Evolutionary conservation across 352 stramenopile genomes (phyloP), one percentile per base, ranked within the genome.

Genomic region (Phytophthora agathidicida): DNA sequence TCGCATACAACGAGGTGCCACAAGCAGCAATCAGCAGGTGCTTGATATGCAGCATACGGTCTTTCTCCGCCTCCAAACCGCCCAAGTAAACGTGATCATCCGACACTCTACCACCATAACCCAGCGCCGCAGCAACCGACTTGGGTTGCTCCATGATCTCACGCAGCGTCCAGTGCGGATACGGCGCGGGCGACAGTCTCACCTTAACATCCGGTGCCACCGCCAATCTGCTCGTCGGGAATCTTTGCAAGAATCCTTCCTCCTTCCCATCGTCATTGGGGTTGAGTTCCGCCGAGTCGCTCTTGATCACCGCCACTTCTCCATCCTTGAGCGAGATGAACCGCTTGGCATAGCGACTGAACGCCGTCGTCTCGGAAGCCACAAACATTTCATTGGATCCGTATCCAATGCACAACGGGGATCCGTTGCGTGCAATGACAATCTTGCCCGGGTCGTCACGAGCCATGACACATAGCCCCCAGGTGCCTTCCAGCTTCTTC

Each of bases 261-360:
- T 93, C 80, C 28, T 86, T 83, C 10, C 89, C 78, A 11, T 88
- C 77, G 28, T 93, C 80, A 31, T 81, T 71, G 0, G 83, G 83
- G 78, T 99, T 98, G 7, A 99, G 79, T 37, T 95, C 94, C 14
- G 88, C 91, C 47, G 93, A 96, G 79, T 98, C 93, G 16, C 85
- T 80, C 62, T 96, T 94, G 47, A 99, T 77, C 10, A 99, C 91
- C 7, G 96, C 97, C 56, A 99, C 97, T 68, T 99, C 91, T 9
- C 89, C 89, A 75, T 98, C 94, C 65, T 98, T 96, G 63, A 99
- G 91, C 48, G 90, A 97, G 62, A 99, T 98, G 58, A 99, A 99
- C 30, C 97, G 96, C 73, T 99, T 99, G 2, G 97, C 98, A 77
- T 98, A 98, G 20, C 89, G 78, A 62, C 77, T 94, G 61, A 97